Evolutionary conservation across 352 stramenopile genomes (phyloP), one percentile per base, ranked within the genome.

Genomic region (Pythium vanterpoolii): DNA sequence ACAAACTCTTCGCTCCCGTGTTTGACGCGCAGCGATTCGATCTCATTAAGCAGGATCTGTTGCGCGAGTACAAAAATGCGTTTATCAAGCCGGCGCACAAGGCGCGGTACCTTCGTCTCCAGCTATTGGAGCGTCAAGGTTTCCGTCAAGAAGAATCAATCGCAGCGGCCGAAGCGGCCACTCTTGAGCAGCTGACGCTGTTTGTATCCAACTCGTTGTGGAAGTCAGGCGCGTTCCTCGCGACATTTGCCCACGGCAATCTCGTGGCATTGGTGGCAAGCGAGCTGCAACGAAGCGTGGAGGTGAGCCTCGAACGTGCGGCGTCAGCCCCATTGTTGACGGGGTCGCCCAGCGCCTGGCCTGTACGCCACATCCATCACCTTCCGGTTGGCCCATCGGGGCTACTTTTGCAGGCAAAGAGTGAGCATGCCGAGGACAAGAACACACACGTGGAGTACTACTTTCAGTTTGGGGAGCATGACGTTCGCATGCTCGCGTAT

Each of bases 391-490:
- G 68, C 0, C 60, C 62, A 1, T 48, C 68, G 6, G 81, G 81
- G 0, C 65, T 87, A 50, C 49, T 90, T 18, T 52, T 94, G 5
- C 73, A 84, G 49, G 73, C 86, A 21, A 61, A 57, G 9, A 94
- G 83, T 28, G 83, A 90, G 26, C 86, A 92, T 64, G 72, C 70
- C 13, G 70, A 83, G 3, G 84, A 95, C 61, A 87, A 78, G 40
- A 96, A 96, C 62, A 88, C 77, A 14, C 76, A 91, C 18, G 80
- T 95, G 10, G 85, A 94, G 59, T 61, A 89, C 7, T 96, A 96
- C 62, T 96, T 89, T 66, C 88, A 96, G 66, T 84, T 96, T 45
- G 85, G 85, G 10, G 77, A 82, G 44, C 69, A 91, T 54, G 79
- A 67, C 44, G 30, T 94, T 28, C 71, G 71, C 5, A 64, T 68